Conservation (phyloP, 768 basidiomycete species). For the Leucocoprinus birnbaumii region DNA sequence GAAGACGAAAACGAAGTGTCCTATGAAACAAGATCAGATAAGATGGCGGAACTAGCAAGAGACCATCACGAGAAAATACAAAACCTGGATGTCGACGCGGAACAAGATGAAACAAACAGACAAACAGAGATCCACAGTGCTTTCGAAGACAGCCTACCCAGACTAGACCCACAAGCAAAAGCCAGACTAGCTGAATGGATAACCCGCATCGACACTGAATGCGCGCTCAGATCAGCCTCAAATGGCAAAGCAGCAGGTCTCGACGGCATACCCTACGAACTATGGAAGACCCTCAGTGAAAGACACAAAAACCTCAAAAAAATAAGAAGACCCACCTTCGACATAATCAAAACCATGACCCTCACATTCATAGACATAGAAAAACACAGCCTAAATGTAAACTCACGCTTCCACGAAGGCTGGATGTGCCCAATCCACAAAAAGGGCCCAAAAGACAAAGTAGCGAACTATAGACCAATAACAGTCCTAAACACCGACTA, state of each 20-base stretch:
- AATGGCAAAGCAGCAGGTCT: conserved; percentile 17
- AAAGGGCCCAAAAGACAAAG: conserved; percentile 28
- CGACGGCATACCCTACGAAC: conserved; percentile 23
- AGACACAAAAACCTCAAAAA: neutral
- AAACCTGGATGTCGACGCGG: conserved; percentile 5
- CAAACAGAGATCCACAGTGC: neutral
- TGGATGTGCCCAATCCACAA: conserved; percentile 42
- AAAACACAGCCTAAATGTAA: conserved; percentile 14
- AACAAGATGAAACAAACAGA: conserved; percentile 2
- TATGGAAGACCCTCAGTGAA: conserved; percentile 18
- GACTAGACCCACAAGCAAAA: neutral
- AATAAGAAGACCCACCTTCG: conserved; percentile 1
- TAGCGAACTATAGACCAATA: conserved; percentile 32
- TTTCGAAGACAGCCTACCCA: neutral
- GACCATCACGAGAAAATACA: conserved; percentile 28
- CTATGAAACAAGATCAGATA: conserved; percentile 18
- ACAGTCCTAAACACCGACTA: conserved; percentile 32
- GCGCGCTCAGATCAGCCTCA: neutral
- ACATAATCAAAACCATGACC: conserved; percentile 12
- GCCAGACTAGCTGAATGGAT: neutral
- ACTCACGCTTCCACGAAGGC: conserved; percentile 24
- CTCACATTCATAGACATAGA: conserved; percentile 25
- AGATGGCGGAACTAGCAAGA: conserved; percentile 30
- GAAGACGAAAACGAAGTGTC: neutral
- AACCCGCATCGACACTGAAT: neutral